A percentile compares a stretch with the other conserved stretches of the same genome.
Evolutionary conservation across 495 filamentous ascomycete genomes (phyloP).

Genomic region (Tetracladium setigerum): DNA sequence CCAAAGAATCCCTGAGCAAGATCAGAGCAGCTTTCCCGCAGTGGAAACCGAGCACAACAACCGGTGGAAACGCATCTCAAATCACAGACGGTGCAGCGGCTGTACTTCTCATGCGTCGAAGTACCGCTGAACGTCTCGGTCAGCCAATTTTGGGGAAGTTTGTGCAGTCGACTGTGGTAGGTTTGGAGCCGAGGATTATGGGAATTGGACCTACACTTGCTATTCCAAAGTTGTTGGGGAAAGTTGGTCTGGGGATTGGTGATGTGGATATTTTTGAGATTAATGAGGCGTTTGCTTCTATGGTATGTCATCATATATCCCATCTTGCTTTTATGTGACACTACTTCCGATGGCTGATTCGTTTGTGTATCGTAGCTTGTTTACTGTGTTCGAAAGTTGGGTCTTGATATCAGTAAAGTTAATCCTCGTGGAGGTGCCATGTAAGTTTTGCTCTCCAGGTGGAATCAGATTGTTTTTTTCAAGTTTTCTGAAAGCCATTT

Average conservation of each 20-base stretch:
- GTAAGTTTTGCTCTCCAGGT: no score
- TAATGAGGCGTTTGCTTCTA: slow-evolving; percentile 96
- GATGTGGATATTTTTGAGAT: slow-evolving; percentile 90
- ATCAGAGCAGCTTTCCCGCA: slow-evolving; percentile 86
- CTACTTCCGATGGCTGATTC: no score
- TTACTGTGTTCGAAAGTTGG: slow-evolving; percentile 11
- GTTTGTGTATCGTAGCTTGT: no score
- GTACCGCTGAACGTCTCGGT: slow-evolving; percentile 75
- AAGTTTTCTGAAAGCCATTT: no score
- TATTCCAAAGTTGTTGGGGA: slow-evolving; percentile 84
- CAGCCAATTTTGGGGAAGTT: slow-evolving; percentile 94
- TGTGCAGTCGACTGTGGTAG: slow-evolving; percentile 83
- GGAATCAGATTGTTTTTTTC: slow-evolving; percentile 32
- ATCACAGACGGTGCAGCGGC: slow-evolving; percentile 94
- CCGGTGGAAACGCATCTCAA: slow-evolving; percentile 93
- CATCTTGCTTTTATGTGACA: no score
- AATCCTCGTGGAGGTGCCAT: slow-evolving; percentile 79
- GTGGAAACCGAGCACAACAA: slow-evolving; percentile 70
- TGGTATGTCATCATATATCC: slow-evolving; percentile 80
- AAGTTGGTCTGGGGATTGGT: slow-evolving; percentile 69
- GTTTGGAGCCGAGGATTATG: slow-evolving; percentile 90
- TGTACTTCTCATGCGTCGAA: slow-evolving; percentile 88
- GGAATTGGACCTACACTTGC: slow-evolving; percentile 91
- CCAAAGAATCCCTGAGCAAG: slow-evolving; percentile 71
- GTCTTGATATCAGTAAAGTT: slow-evolving; percentile 72